phyloP scores from a whole-genome alignment of 768 basidiomycete genomes.

The Lentinus brumalis region DNA sequence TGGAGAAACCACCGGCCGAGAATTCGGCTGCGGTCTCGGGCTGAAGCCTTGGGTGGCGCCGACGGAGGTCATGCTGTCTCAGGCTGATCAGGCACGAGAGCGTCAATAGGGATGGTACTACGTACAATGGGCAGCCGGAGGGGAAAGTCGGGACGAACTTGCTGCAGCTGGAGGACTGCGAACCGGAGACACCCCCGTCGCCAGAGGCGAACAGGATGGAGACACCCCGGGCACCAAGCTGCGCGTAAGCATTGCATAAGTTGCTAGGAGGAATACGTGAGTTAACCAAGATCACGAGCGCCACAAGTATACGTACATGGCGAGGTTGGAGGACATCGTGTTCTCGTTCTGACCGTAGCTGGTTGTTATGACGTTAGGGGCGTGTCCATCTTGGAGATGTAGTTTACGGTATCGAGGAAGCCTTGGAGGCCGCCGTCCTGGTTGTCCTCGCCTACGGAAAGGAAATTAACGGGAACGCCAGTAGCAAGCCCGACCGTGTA shows the following conservation, averaged over 20 bases:
- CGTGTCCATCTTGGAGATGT: constrained; percentile 42
- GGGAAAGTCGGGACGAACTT: constrained; percentile 61
- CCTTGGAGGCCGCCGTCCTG: constrained; percentile 26
- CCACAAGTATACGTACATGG: constrained; percentile 46
- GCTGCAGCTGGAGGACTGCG: constrained; percentile 43
- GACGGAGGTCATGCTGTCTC: constrained; percentile 50
- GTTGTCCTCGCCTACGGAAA: constrained; percentile 40
- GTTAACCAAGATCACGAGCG: constrained; percentile 45
- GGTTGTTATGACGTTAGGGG: constrained; percentile 65
- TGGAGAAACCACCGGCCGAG: constrained; percentile 76
- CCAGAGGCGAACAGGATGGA: constrained; percentile 71
- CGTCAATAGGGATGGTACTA: constrained; percentile 6
- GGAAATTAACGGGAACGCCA: constrained; percentile 53
- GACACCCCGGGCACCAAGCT: constrained; percentile 68
- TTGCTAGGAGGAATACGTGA: constrained; percentile 40
- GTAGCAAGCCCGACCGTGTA: constrained; percentile 40
- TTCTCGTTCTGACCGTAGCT: constrained; percentile 76
- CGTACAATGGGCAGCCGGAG: constrained; percentile 41
- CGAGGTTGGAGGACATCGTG: constrained; percentile 59
- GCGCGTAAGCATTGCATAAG: constrained; percentile 63
- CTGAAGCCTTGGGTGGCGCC: constrained; percentile 58
- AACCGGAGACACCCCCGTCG: constrained; percentile 64
- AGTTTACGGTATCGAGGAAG: constrained; percentile 56
- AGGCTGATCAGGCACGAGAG: background rate
- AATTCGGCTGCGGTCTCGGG: constrained; percentile 59